Percentiles rank a stretch among this genome's conserved stretches.
phyloP scores from a whole-genome alignment of 108 stramenopile genomes.

The Stephanodiscus triporus region DNA sequence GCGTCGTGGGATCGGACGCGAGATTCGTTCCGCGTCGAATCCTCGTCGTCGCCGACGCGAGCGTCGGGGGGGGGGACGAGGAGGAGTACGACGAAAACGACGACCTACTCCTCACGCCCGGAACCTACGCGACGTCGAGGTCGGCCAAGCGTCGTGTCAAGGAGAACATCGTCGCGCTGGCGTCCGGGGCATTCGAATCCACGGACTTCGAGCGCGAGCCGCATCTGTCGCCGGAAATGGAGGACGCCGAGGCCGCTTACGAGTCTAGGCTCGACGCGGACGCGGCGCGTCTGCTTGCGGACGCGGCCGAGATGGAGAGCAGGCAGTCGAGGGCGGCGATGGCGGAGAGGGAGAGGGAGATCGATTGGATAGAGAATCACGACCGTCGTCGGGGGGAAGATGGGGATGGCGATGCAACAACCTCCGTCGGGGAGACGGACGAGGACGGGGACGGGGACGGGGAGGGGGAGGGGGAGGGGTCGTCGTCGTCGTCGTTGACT shows the following conservation, averaged over 20 bases:
- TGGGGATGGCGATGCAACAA: no score
- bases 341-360: slow-evolving; percentile 31
- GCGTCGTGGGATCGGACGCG: no score
- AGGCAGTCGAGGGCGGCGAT: slow-evolving; percentile 20
- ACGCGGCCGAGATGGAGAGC: slow-evolving; percentile 28
- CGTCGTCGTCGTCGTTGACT: not conserved
- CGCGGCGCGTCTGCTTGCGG: slow-evolving; percentile 17
- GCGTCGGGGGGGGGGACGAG: no score
- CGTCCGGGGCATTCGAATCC: slow-evolving; percentile 14
- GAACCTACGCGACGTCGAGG: slow-evolving; percentile 24
- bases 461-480: no score
- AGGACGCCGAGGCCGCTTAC: slow-evolving; percentile 18
- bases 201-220: slow-evolving; percentile 35
- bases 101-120: slow-evolving; percentile 27
- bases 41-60: no score
- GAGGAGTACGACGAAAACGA: not conserved
- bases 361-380: slow-evolving; percentile 28
- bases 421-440: no score
- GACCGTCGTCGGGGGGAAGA: no score
- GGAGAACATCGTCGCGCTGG: slow-evolving; percentile 15
- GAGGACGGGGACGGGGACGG: no score
- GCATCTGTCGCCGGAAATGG: slow-evolving; percentile 33
- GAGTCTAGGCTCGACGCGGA: slow-evolving; percentile 6
- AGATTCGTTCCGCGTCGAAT: no score
- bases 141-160: slow-evolving; percentile 29